Base-by-base conservation (phyloP, 768 basidiomycete species). In the Trametes cingulata region DNA sequence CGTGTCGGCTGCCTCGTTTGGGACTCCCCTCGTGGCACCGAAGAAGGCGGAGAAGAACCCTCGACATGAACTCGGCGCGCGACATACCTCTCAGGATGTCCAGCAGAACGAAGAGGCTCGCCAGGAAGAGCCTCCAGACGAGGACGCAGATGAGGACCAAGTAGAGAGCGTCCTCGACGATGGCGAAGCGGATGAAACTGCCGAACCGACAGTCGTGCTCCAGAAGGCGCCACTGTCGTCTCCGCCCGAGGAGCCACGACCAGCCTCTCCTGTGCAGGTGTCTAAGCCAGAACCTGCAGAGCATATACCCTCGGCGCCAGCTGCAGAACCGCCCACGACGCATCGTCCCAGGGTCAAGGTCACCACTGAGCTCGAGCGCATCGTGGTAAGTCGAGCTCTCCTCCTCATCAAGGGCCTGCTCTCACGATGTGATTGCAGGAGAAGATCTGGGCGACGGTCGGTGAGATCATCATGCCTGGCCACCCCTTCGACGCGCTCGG, bases 391-490 rank as follows among this genome's bases (percentile, higher is more conserved):
- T 75, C 29, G 29, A 33, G 4, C 29, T 33, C 17, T 6, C 22
- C 7, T 36, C 25, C 35, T 33, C 22, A n/a, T 12, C 17, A 3
- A 15, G n/a, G 3, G 8, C 12, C 15, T 1, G 36, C 24, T 19
- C 45, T 66, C 6, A 66, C 17, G 20, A 46, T 60, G 48, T 17
- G 10, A 25, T 3, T 39, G 8, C 63, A 92, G 91, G 69, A 79
- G 25, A 90, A 84, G 67, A 86, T 93, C 63, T 89, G 88, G 87
- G 61, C 76, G 12, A 82, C 85, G 10, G 76, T 86, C 12, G 83
- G 85, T 19, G 88, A 91, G 45, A 74, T 85, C 36, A 77, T 91
- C 17, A 80, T 83, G 74, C 83, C 84, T 17, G 82, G 82, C 14
- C 75, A 82, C 65, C 65, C 71, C 10, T 81, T 76, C 63, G 69